These are phyloP conservation scores for Eucalyptus sp. DNA, from an alignment of 345 rosid species.

Conservation along the genomic window DNA sequence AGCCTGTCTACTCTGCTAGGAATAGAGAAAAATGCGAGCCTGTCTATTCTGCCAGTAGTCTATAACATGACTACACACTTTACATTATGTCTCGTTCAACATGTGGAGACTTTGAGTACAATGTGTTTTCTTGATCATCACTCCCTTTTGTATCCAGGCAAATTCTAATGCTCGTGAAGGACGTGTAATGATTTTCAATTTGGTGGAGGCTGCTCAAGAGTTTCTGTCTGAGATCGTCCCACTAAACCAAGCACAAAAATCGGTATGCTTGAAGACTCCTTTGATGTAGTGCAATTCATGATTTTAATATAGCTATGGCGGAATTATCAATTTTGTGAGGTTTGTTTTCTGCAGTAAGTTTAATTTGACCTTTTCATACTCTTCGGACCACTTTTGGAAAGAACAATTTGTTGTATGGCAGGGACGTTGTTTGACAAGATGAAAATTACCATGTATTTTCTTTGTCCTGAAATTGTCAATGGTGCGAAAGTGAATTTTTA, in stretches of 20 bases:
- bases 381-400: not conserved
- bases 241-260: slow-evolving; percentile 19
- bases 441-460: not conserved
- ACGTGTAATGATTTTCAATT: slow-evolving; percentile 88
- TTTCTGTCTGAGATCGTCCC: slow-evolving; percentile 81
- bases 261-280: slow-evolving; percentile 30
- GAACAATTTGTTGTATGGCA: not conserved
- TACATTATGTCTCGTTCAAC: not conserved
- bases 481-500: not conserved
- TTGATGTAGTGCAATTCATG: not conserved
- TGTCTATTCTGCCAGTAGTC: not conserved
- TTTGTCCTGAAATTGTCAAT: not conserved
- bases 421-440: not conserved
- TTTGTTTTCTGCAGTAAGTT: not conserved
- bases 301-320: not conserved
- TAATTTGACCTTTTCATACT: not conserved
- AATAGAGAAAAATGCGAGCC: not conserved
- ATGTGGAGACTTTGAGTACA: not conserved
- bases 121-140: not conserved
- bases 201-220: slow-evolving; percentile 98
- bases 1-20: not conserved
- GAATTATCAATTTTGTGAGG: not conserved
- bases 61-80: not conserved
- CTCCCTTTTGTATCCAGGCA: slow-evolving; percentile 37
- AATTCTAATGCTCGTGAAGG: slow-evolving; percentile 84